These are phyloP conservation scores for Pestalotiopsis sp. DNA, from an alignment of 2,329 filamentous ascomycete genomes.

Conservation along the genomic window DNA sequence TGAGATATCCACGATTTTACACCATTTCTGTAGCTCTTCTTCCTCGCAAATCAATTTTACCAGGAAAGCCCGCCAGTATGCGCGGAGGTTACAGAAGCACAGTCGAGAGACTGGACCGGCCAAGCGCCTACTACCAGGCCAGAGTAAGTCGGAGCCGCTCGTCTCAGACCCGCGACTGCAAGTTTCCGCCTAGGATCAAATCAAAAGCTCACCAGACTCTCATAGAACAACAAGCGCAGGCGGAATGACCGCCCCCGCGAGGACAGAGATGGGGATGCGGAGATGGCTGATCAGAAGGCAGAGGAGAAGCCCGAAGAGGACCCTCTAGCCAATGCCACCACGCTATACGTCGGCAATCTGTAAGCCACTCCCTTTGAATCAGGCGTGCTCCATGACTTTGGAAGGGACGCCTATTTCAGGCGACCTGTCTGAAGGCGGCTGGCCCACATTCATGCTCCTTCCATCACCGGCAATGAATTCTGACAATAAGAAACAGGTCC, in stretches of 20 bases:
- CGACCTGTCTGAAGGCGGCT: not conserved
- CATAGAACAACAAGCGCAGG: slow-evolving; percentile 61
- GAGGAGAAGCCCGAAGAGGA: slow-evolving; percentile 65
- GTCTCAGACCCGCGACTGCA: not conserved
- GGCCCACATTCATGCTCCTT: not conserved
- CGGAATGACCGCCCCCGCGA: slow-evolving; percentile 51
- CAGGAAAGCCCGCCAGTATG: slow-evolving; percentile 36
- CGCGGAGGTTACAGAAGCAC: slow-evolving; percentile 60
- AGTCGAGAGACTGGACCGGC: slow-evolving; percentile 88
- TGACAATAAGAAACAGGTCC: slow-evolving; percentile 53
- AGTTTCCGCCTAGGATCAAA: not conserved
- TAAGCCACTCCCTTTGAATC: slow-evolving; percentile 44
- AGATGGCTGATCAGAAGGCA: slow-evolving; percentile 37
- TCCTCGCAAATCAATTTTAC: not conserved
- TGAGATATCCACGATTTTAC: not conserved
- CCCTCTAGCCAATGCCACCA: slow-evolving; percentile 82
- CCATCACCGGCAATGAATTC: not conserved
- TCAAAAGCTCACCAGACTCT: not conserved
- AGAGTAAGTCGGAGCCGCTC: slow-evolving; percentile 58
- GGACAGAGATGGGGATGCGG: slow-evolving; percentile 57
- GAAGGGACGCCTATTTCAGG: not conserved
- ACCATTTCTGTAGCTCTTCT: not conserved
- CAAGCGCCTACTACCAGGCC: slow-evolving; percentile 88
- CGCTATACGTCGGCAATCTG: slow-evolving; percentile 96
- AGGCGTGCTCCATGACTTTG: not conserved